Base-by-base conservation (phyloP, 2,329 filamentous ascomycete genomes). In the Xylariaceae sp. region DNA sequence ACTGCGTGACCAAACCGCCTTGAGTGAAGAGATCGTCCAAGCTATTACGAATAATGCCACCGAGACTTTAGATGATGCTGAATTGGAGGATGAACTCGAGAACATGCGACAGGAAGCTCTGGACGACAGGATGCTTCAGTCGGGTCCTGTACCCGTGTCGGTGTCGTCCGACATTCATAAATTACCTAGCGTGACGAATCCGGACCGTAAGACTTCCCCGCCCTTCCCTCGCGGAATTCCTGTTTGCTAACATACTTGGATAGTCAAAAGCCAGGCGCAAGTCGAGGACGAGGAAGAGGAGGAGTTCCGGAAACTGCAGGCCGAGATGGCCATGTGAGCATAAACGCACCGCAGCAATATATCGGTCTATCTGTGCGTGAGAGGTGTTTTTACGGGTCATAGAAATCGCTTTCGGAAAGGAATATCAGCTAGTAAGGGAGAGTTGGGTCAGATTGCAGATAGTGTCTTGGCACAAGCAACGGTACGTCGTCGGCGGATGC, bases 221-320 rank as follows among this genome's bases (percentile, higher is more conserved):
- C 9, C 10, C 37, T 21, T 6, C 3, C 5, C 12, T 13, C 19
- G 21, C 21, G 26, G n/a, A 32, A 16, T 30, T 45, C 41, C 30
- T 5, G 16, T 26, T 40, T 32, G 43, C 59, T 63, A 59, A 65
- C 49, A 49, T 49, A 36, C 19, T 50, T 30, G 13, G 29, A 56
- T 56, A 81, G 76, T 78, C 70, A 78, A 78, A 75, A 71, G 75
- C 61, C 78, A 82, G 62, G 67, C 73, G 16, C 70, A 70, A 15
- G 73, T 75, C 62, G 90, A 96, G 71, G 92, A 96, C 71, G 92
- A 97, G 79, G 94, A 97, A 69, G 92, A 97, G 72, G 92, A 87
- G 66, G 92, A 97, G 76, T 78, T 97, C 68, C 84, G 87, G 72
- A 96, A 94, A 75, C 74, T 99, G 63, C 91, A 95, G 71, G 92